phyloP scores from a whole-genome alignment of 108 stramenopile species.

The Pseudonitzschia delicatissima region DNA sequence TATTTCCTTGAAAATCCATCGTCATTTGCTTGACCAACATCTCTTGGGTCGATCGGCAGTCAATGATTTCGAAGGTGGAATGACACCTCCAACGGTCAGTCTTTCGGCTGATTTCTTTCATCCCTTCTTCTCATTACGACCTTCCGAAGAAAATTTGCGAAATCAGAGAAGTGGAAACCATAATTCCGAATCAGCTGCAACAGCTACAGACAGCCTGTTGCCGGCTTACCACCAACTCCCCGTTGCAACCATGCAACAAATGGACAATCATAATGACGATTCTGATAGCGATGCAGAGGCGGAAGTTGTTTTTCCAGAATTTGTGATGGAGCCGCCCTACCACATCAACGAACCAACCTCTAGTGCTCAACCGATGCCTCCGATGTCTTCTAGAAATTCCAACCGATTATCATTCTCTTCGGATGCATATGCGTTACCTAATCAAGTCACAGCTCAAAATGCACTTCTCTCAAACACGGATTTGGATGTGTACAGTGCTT shows the following conservation, averaged over 20 bases:
- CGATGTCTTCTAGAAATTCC: not conserved
- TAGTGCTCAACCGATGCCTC: not conserved
- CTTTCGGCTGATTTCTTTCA: conserved; percentile 82
- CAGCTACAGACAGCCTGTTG: not conserved
- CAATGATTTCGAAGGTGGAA: conserved; percentile 49
- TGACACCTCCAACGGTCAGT: conserved; percentile 47
- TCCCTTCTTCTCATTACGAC: conserved; percentile 36
- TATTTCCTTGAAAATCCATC: conserved; percentile 57
- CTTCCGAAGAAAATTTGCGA: not conserved
- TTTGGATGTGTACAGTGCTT: conserved; percentile 52
- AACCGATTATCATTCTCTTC: conserved; percentile 5
- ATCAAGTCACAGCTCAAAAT: not conserved
- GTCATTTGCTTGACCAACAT: conserved; percentile 79
- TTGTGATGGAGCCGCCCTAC: not conserved
- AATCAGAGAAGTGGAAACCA: not conserved
- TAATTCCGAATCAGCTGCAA: not conserved
- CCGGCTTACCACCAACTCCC: not conserved
- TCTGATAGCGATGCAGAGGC: conserved; percentile 23
- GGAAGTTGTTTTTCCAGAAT: conserved; percentile 1
- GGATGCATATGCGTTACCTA: not conserved
- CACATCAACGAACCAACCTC: not conserved
- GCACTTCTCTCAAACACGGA: conserved; percentile 42
- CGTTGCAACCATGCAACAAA: not conserved
- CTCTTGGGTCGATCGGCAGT: conserved; percentile 41
- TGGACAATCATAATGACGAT: conserved; percentile 3